These are phyloP conservation scores for Phytophthora aleatoria DNA, from an alignment of 352 stramenopile genomes.

Conservation along the genomic window DNA sequence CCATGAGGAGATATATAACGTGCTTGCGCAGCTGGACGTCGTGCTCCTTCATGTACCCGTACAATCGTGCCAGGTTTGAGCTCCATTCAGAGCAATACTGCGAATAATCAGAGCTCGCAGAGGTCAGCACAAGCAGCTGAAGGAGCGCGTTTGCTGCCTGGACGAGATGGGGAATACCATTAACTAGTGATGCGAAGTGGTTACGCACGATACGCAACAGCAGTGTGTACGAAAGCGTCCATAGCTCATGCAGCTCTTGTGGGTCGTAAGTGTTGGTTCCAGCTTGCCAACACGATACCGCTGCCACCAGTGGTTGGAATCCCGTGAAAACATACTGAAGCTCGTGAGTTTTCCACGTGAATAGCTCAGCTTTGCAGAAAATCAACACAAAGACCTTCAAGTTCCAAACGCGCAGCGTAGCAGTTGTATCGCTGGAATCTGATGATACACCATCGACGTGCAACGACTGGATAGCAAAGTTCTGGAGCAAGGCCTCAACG, in stretches of 20 bases:
- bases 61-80: slow-evolving; percentile 85
- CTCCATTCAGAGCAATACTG: slow-evolving; percentile 62
- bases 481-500: slow-evolving; percentile 49
- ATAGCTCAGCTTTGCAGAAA: slow-evolving; percentile 81
- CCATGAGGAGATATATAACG: slow-evolving; percentile 82
- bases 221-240: slow-evolving; percentile 79
- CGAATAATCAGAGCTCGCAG: slow-evolving; percentile 17
- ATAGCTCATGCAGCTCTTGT: slow-evolving; percentile 68
- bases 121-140: slow-evolving; percentile 58
- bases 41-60: slow-evolving; percentile 88
- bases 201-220: slow-evolving; percentile 79
- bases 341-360: slow-evolving; percentile 78
- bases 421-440: not conserved
- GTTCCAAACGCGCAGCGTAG: slow-evolving; percentile 48
- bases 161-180: slow-evolving; percentile 69
- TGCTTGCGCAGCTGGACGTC: slow-evolving; percentile 81
- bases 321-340: slow-evolving; percentile 68
- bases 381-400: slow-evolving; percentile 67
- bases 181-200: slow-evolving; percentile 73
- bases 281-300: slow-evolving; percentile 36
- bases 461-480: slow-evolving; percentile 47
- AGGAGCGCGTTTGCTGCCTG: slow-evolving; percentile 72
- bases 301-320: slow-evolving; percentile 61
- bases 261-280: slow-evolving; percentile 18
- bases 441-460: not conserved